Percentiles rank a stretch among this genome's conserved stretches.
Evolutionary conservation across 1,284 basidiomycete species (phyloP).

Genomic region (Malassezia equina): DNA sequence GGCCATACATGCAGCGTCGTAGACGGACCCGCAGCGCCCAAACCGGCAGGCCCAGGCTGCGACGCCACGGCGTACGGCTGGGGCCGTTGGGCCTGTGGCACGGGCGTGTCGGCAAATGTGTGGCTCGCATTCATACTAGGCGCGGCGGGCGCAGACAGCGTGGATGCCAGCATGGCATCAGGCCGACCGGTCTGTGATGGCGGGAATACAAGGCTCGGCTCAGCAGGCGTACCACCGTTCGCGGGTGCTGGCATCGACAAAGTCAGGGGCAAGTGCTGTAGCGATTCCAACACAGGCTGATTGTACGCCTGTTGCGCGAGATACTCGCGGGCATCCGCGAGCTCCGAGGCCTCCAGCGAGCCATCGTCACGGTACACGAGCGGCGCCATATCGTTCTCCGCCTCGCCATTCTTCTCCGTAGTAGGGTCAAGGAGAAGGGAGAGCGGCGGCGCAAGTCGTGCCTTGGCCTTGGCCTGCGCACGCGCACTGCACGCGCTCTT

Average conservation of each 20-base stretch:
- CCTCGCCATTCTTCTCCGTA: background rate
- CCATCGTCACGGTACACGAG: slow-evolving; percentile 27
- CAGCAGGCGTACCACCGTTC: background rate
- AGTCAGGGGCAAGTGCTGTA: slow-evolving; percentile 17
- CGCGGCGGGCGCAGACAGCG: background rate
- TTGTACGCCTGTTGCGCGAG: slow-evolving; percentile 22
- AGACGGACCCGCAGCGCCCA: background rate
- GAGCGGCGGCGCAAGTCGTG: slow-evolving; percentile 10
- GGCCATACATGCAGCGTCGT: slow-evolving; percentile 4
- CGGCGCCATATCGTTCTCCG: background rate
- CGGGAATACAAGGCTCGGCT: slow-evolving; percentile 13
- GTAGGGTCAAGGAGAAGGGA: slow-evolving; percentile 1
- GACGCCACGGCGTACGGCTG: slow-evolving; percentile 8
- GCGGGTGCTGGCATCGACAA: background rate
- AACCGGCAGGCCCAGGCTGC: background rate
- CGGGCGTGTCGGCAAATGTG: slow-evolving; percentile 1
- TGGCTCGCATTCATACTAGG: slow-evolving; percentile 16
- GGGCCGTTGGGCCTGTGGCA: background rate
- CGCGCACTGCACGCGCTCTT: slow-evolving; percentile 14
- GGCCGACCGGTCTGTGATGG: slow-evolving; percentile 12
- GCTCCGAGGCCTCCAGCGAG: slow-evolving; percentile 25
- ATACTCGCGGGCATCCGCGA: slow-evolving; percentile 26
- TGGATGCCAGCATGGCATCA: slow-evolving; percentile 20
- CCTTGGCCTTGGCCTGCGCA: slow-evolving; percentile 14
- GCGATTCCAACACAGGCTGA: slow-evolving; percentile 29